Evolutionary conservation across 371 early-diverging fungal species (phyloP).

Genomic region (Zychaea mexicana): DNA sequence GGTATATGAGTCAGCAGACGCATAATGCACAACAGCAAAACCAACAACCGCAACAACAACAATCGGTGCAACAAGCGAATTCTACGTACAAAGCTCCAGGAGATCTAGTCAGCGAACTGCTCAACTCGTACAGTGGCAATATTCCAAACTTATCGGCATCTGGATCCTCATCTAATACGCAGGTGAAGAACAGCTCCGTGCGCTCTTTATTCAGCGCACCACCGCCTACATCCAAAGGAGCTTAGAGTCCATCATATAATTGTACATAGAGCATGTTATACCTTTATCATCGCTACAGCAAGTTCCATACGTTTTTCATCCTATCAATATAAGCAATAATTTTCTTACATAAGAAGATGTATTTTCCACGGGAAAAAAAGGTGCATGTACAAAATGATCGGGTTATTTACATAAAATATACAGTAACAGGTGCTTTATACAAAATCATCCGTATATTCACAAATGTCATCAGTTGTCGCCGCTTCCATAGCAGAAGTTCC

Average conservation of each 20-base stretch:
- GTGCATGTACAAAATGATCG: background rate
- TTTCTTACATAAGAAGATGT: no score
- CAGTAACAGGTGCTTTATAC: background rate
- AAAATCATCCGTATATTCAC: background rate
- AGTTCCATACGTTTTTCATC: no score
- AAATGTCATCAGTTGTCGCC: background rate
- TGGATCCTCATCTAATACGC: background rate
- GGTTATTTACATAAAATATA: no score
- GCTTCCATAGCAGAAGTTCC: background rate
- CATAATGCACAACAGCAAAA: background rate
- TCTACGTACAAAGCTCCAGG: background rate
- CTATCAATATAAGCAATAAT: no score
- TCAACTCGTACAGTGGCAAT: background rate
- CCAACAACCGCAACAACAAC: background rate
- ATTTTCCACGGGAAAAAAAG: background rate
- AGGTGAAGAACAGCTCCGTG: background rate
- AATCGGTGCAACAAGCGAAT: background rate
- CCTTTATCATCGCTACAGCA: no score
- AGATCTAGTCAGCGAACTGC: background rate
- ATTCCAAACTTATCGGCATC: conserved; percentile 2
- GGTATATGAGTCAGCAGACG: background rate
- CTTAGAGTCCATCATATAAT: background rate
- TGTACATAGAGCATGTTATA: background rate
- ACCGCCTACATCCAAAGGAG: background rate
- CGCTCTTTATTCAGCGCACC: background rate